phyloP scores from a whole-genome alignment of 345 rosid genomes.

The Corchorus capsularis region DNA sequence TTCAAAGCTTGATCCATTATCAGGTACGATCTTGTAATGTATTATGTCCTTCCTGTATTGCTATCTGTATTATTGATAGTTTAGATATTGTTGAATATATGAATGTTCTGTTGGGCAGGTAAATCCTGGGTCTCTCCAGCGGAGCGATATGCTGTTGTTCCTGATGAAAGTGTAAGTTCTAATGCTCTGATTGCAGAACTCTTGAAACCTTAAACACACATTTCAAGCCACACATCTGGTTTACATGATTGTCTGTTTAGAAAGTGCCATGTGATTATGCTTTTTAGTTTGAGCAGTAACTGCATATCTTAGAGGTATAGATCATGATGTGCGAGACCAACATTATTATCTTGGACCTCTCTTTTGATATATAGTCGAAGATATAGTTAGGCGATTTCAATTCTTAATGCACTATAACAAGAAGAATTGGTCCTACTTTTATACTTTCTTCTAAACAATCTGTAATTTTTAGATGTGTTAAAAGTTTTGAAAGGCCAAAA shows the following conservation, averaged over 20 bases:
- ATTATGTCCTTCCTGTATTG: not conserved
- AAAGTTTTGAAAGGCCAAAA: not conserved
- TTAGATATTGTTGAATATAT: not conserved
- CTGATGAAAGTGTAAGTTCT: slow-evolving; percentile 72
- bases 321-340: not conserved
- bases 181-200: not conserved
- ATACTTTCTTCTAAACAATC: not conserved
- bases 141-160: slow-evolving; percentile 95
- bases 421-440: not conserved
- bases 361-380: not conserved
- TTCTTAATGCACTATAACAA: not conserved
- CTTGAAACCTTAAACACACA: not conserved
- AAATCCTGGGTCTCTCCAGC: slow-evolving; percentile 85
- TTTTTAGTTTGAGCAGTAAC: not conserved
- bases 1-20: slow-evolving; percentile 59
- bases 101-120: slow-evolving; percentile 44
- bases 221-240: not conserved
- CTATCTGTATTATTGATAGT: not conserved
- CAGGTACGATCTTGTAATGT: slow-evolving; percentile 46
- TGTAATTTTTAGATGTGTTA: not conserved
- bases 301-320: not conserved
- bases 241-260: not conserved
- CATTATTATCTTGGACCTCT: not conserved
- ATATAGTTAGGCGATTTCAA: not conserved
- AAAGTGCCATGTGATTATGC: too few species aligned